Evolutionary conservation across 257 asterid genomes (phyloP).

Genomic region (Phtheirospermum japonicum): DNA sequence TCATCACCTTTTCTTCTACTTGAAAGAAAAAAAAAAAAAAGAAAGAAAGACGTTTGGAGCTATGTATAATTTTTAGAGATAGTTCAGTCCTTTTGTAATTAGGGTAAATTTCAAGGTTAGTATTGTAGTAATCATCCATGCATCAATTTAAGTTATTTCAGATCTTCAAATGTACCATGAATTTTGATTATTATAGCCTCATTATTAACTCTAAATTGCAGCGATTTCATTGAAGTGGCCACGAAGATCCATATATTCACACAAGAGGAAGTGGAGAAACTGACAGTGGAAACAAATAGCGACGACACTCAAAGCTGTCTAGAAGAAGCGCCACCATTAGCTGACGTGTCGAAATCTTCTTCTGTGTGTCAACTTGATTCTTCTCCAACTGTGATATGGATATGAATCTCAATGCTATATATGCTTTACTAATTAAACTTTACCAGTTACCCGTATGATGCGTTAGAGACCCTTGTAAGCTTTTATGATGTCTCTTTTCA

Average conservation of each 20-base stretch:
- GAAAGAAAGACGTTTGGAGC: too few species aligned
- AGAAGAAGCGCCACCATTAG: constrained; percentile 65
- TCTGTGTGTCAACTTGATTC: constrained; percentile 68
- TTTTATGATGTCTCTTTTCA: too few species aligned
- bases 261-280: constrained; percentile 86
- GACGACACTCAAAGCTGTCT: constrained; percentile 92
- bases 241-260: constrained; percentile 86
- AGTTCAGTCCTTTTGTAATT: too few species aligned
- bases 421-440: too few species aligned
- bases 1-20: too few species aligned
- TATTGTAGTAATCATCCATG: background rate
- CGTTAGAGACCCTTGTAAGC: too few species aligned
- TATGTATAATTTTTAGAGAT: too few species aligned
- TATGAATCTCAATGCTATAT: background rate
- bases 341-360: constrained; percentile 67
- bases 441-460: too few species aligned
- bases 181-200: too few species aligned
- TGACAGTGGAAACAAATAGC: constrained; percentile 62
- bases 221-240: constrained; percentile 82
- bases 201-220: constrained; percentile 31
- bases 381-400: constrained; percentile 4
- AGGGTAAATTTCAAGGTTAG: background rate
- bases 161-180: background rate
- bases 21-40: too few species aligned
- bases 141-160: background rate